Base-by-base conservation (phyloP, 2,329 filamentous ascomycete genomes). In the Penicillium sp. region DNA sequence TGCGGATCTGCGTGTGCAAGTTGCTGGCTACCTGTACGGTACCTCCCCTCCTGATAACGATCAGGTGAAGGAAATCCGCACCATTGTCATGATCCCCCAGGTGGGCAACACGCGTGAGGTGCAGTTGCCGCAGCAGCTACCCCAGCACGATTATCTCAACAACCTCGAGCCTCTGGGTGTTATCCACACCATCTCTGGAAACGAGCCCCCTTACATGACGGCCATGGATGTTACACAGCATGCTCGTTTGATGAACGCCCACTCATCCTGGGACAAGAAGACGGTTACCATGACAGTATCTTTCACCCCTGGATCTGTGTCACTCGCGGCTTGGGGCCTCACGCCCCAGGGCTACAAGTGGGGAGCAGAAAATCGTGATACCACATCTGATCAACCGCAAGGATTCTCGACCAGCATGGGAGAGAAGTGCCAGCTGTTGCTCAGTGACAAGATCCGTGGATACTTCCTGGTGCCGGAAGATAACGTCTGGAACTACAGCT, bases 61-160 rank as follows among this genome's bases (percentile, higher is more conserved):
- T 57, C 88, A 95, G 64, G 87, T 98, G 69, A 98, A 97, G 78
- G 94, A 98, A 68, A 83, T 98, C 65, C 85, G 87, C 63, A 95
- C 88, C 58, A 96, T 98, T 62, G 91, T 95, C 61, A 93, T 98
- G 87, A 82, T 98, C 15, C 94, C 93, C 4, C 93, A 98, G 71
- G 90, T 97, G 52, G 93, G 93, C 51, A 93, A 87, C 53, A 86
- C 93, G 12, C 88, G 91, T 53, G 90, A 91, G 61, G 85, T 97
- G 4, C 89, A 96, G 68, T 76, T 97, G 37, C 89, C 93, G 1
- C 86, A 94, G 53, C 82, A 93, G 59, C 75, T 97, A 10, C 94
- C 93, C 3, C 86, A 95, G 69, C 89, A 96, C 70, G 89, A 96
- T 64, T 88, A 90, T 67, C 81, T 98, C 37, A 81, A 86, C 53